Conservation (phyloP, 192 early-diverging fungal species). For the Podila clonocystis region DNA sequence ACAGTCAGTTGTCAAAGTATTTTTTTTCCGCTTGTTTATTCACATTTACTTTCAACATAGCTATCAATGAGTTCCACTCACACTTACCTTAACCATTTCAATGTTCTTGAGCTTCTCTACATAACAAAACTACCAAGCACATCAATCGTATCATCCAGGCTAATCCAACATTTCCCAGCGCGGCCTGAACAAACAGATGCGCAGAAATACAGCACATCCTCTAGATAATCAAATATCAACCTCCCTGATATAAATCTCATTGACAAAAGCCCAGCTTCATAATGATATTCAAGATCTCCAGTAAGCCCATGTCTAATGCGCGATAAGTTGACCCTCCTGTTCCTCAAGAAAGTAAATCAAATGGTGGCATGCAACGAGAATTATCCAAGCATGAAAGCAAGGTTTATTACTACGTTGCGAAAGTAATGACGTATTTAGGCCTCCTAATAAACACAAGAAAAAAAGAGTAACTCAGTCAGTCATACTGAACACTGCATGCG, state of each 20-base stretch:
- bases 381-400: constrained; percentile 55
- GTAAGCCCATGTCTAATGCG: not conserved
- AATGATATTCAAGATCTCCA: no score
- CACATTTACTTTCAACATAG: no score
- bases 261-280: no score
- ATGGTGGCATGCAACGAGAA: constrained; percentile 49
- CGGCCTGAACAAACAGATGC: not conserved
- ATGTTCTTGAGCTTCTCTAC: no score
- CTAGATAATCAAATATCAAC: no score
- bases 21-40: not conserved
- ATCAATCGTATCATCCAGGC: not conserved
- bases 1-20: not conserved
- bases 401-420: constrained; percentile 56
- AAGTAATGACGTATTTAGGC: constrained; percentile 40
- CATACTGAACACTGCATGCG: no score
- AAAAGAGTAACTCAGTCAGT: not conserved
- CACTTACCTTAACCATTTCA: no score
- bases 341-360: constrained; percentile 14
- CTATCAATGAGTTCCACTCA: not conserved
- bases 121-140: no score
- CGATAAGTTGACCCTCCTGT: not conserved
- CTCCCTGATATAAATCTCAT: no score
- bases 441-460: constrained; percentile 24
- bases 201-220: not conserved
- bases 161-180: not conserved